These are phyloP conservation scores for Aspergillus carbonarius DNA, from an alignment of 2,329 filamentous ascomycete genomes.

Conservation along the genomic window DNA sequence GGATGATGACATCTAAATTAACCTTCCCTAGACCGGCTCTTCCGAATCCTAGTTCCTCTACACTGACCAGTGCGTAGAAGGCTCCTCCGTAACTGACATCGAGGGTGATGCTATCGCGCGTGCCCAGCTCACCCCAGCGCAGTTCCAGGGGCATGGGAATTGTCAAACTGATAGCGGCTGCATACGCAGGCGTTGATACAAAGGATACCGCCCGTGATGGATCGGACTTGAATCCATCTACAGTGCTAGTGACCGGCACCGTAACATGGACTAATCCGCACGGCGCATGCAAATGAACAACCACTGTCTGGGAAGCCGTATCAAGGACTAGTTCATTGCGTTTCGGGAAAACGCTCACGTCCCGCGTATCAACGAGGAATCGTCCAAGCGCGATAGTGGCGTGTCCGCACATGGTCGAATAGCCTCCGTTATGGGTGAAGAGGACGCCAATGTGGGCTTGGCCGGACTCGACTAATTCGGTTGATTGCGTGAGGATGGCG, in stretches of 20 bases:
- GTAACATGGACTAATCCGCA: conserved; percentile 45
- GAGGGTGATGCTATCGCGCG: conserved; percentile 25
- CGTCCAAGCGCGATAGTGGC: conserved; percentile 52
- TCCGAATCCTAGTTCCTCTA: conserved; percentile 41
- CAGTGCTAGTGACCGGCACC: conserved; percentile 36
- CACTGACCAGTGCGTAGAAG: conserved; percentile 44
- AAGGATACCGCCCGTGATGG: conserved; percentile 41
- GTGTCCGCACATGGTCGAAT: conserved; percentile 54
- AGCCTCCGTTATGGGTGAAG: conserved; percentile 51
- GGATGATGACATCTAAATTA: conserved; percentile 34
- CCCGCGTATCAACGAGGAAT: conserved; percentile 45
- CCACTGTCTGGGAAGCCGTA: conserved; percentile 20
- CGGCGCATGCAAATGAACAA: conserved; percentile 45
- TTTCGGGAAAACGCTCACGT: conserved; percentile 40
- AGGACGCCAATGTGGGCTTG: conserved; percentile 50
- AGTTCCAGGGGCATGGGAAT: conserved; percentile 31
- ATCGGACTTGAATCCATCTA: conserved; percentile 35
- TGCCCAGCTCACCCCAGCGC: conserved; percentile 42
- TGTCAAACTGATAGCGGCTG: conserved; percentile 31
- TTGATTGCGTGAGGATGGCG: conserved; percentile 45
- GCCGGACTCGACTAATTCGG: conserved; percentile 41
- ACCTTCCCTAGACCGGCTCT: conserved; percentile 29
- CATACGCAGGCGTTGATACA: conserved; percentile 45
- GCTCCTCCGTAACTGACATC: conserved; percentile 48
- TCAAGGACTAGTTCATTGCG: conserved; percentile 35